Evolutionary conservation across 83 land plant genomes (phyloP), one percentile per base, ranked within the genome.

Genomic region (Diphasiastrum complanatum): DNA sequence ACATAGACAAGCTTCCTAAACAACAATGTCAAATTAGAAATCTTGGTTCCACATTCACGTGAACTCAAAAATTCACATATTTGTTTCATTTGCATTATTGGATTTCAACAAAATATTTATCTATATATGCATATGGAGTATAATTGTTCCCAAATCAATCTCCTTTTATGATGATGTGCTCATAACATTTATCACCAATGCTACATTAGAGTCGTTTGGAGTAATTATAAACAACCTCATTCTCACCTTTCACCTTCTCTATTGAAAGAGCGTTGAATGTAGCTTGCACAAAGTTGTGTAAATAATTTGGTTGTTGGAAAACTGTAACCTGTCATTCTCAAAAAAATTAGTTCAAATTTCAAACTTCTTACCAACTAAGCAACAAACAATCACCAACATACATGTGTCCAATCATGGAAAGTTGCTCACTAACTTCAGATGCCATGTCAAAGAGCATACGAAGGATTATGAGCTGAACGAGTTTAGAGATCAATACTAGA

Each of bases 281-380:
- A 45, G 97, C 78, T 60, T 95, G 99, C 65, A 95, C 97, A 74
- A 95, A 95, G 66, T 90, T 95, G 3, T 86, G 69, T 67, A 95
- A 68, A 77, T 95, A 95, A 57, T 86, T 51, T 24, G 83, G 81
- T 60, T 95, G 92, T 66, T 63, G 37, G 68, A 95, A 95, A 19
- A 89, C 95, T 46, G 81, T 90, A 35, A 95, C 99, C 99, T 95
- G 82, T 36, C 78, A 40, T 51, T 14, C 10, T 6, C 33, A 66
- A 14, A 23, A 1, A 3, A 31, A 5, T 36, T 35, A 30, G 37
- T 27, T 8, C 20, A 18, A 18, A 11, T 20, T 52, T 26, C 4
- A n/a, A 20, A 56, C 23, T 27, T 2, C 20, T 12, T 31, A n/a
- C 8, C 32, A 20, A 26, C 18, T 4, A 33, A 2, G 28, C 59